Evolutionary conservation across 2,329 filamentous ascomycete species (phyloP).

Genomic region (Aspergillus japonicus): DNA sequence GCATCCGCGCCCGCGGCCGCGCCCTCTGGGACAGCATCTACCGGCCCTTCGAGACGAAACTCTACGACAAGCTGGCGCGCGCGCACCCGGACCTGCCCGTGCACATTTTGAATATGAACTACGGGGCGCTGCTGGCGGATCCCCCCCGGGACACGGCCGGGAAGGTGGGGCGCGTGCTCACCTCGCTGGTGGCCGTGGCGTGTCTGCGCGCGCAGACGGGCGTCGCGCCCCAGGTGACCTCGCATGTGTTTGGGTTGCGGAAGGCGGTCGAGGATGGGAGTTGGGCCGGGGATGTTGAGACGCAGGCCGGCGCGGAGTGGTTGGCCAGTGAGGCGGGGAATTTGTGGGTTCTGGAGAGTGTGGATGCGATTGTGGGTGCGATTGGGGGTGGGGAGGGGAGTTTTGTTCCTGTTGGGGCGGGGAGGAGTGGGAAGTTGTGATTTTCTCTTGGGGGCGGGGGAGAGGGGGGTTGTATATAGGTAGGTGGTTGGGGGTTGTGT

Average conservation of each 20-base stretch:
- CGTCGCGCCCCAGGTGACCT: conserved; percentile 77
- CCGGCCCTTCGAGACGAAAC: conserved; percentile 68
- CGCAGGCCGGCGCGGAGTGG: conserved; percentile 58
- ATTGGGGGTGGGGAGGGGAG: conserved; percentile 51
- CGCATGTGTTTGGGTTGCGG: conserved; percentile 75
- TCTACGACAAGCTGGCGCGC: conserved; percentile 67
- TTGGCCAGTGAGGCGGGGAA: conserved; percentile 65
- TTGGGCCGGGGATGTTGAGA: conserved; percentile 51
- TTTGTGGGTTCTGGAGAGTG: conserved; percentile 60
- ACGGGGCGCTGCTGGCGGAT: conserved; percentile 71
- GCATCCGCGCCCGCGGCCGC: conserved; percentile 59
- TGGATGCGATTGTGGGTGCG: conserved; percentile 59
- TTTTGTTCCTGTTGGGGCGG: conserved; percentile 53
- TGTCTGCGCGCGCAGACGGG: conserved; percentile 77
- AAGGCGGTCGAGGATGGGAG: conserved; percentile 72
- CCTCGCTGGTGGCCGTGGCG: conserved; percentile 69
- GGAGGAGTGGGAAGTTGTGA: conserved; percentile 27
- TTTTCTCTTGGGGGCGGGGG: not conserved
- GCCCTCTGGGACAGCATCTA: conserved; percentile 76
- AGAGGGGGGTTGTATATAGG: no score
- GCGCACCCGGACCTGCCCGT: conserved; percentile 80
- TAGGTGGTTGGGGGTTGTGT: no score
- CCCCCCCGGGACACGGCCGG: conserved; percentile 53
- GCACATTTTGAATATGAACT: conserved; percentile 73
- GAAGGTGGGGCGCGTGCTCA: conserved; percentile 67